Conservation (phyloP, 192 early-diverging fungal species). For the Coemansia sp. region DNA sequence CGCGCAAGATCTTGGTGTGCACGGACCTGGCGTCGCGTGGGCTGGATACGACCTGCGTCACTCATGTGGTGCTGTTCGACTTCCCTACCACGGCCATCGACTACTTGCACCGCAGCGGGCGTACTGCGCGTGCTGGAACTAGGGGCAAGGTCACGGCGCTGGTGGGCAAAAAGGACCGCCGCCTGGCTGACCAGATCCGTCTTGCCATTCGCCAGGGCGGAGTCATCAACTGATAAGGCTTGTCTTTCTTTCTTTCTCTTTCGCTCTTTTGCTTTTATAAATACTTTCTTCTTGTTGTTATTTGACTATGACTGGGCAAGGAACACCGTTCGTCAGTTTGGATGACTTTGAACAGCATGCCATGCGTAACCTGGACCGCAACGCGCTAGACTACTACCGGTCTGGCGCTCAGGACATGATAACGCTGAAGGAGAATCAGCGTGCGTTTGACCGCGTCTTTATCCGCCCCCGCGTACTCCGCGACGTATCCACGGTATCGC, state of each 20-base stretch:
- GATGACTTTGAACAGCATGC: constrained; percentile 56
- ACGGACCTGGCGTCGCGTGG: constrained; percentile 92
- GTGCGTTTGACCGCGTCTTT: constrained; percentile 47
- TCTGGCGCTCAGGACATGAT: constrained; percentile 59
- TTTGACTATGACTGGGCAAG: not conserved
- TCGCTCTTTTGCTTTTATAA: not conserved
- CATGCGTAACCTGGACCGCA: constrained; percentile 29
- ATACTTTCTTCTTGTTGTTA: not conserved
- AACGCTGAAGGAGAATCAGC: constrained; percentile 51
- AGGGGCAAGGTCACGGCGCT: constrained; percentile 81
- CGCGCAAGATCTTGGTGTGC: constrained; percentile 71
- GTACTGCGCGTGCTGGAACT: constrained; percentile 83
- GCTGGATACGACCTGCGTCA: constrained; percentile 82
- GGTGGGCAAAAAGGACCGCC: constrained; percentile 70
- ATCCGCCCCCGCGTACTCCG: constrained; percentile 69
- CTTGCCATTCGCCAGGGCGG: constrained; percentile 55
- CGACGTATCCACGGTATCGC: constrained; percentile 66
- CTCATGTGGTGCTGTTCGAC: constrained; percentile 89
- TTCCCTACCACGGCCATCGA: constrained; percentile 90
- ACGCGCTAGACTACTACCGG: constrained; percentile 57
- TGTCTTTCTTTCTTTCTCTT: not conserved
- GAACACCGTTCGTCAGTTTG: constrained; percentile 24
- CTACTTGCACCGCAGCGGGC: constrained; percentile 89
- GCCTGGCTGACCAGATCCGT: constrained; percentile 52
- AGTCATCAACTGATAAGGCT: constrained; percentile 26